Base-by-base conservation (phyloP, 169 alveolate genomes). In the Plasmodium inui region DNA sequence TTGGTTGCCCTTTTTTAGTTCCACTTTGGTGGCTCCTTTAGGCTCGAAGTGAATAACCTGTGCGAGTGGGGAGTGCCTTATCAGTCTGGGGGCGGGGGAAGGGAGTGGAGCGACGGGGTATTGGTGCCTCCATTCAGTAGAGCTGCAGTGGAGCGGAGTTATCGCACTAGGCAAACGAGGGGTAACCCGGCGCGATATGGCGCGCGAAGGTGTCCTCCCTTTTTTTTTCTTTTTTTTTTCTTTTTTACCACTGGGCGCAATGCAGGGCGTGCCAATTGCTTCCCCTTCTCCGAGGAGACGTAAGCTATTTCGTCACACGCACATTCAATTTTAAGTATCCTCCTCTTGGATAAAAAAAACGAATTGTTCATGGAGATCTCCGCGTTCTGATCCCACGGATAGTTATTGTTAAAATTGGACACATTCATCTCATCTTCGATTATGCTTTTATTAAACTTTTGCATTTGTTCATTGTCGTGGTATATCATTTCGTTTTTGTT, bases 331-430 rank as follows among this genome's bases (percentile, higher is more conserved):
- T 41, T 39, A n/a, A 85, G 85, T 79, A 85, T 85, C 39, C 50
- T 85, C 41, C 70, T 74, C 41, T 85, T 85, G 39, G 93, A 85
- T 26, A 57, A 19, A 26, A 85, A 85, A 34, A 85, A 85, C 22
- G 46, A 30, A 76, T 85, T 85, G 37, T 70, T 50, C 93, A 85
- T 85, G 39, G 93, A 85, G 26, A 85, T 70, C 61, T 85, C 86
- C 46, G 8, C 28, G 53, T 85, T 30, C 39, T 73, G 41, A 85
- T 85, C 67, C 93, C 93, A 85, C 26, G 93, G 93, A 73, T 85
- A 85, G 9, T 12, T 67, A 3, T 85, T 17, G 55, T 76, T 74
- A 85, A 85, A 85, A 32, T 74, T 74, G 28, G 10, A 85, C 39
- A 85, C 44, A 76, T 85, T 85, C 34, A 85, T 9, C 28, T 55